phyloP scores from a whole-genome alignment of 192 early-diverging fungal species.

The Globomyces pollinis-pini region DNA sequence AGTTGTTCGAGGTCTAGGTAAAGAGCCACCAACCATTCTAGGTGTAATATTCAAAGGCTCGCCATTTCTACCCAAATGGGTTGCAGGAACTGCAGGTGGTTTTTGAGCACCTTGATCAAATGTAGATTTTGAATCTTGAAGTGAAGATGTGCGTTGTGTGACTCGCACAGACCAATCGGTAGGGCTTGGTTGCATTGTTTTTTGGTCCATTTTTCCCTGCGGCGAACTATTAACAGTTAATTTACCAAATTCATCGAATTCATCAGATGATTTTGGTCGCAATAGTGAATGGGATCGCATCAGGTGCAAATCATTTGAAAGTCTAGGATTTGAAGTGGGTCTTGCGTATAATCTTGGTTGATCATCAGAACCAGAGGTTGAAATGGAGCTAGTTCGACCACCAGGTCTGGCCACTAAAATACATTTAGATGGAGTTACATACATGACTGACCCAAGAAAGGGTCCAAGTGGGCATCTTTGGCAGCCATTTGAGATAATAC shows the following conservation, averaged over 20 bases:
- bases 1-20: background rate
- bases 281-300: background rate
- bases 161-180: constrained; percentile 35
- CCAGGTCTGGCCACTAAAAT: no score
- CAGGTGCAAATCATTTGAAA: background rate
- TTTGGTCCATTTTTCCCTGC: background rate
- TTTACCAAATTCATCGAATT: background rate
- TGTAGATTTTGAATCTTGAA: constrained; percentile 9
- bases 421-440: no score
- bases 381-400: background rate
- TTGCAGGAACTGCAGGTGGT: background rate
- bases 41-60: background rate
- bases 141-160: constrained; percentile 3
- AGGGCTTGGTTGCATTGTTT: background rate
- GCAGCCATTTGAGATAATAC: constrained; percentile 93
- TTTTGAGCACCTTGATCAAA: constrained; percentile 2
- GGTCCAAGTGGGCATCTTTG: constrained; percentile 51
- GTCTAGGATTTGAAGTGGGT: background rate
- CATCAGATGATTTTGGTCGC: background rate
- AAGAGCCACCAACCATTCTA: background rate
- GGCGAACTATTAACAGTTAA: no score
- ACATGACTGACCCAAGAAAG: constrained; percentile 27
- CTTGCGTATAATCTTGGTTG: background rate
- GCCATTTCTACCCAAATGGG: constrained; percentile 2
- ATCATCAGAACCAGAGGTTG: constrained; percentile 14